These are phyloP conservation scores for Mycena metata DNA, from an alignment of 768 basidiomycete species.

Conservation along the genomic window DNA sequence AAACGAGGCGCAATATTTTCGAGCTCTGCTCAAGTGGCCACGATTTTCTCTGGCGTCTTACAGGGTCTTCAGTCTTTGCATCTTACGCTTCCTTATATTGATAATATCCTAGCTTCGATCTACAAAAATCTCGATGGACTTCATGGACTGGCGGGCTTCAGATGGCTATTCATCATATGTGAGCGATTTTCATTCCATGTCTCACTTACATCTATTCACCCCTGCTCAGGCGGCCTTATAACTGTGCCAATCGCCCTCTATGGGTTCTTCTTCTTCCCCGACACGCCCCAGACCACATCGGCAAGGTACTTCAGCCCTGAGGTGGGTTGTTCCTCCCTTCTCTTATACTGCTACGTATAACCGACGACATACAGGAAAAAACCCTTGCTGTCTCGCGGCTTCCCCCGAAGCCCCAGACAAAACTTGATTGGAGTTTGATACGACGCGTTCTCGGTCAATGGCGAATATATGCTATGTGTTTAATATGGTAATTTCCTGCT, in stretches of 20 bases:
- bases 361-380: slow-evolving; percentile 61
- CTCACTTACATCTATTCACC: not conserved
- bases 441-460: slow-evolving; percentile 68
- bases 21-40: slow-evolving; percentile 37
- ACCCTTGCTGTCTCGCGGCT: slow-evolving; percentile 65
- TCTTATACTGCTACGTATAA: not conserved
- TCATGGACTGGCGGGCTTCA: slow-evolving; percentile 32
- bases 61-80: slow-evolving; percentile 21
- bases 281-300: slow-evolving; percentile 72
- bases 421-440: slow-evolving; percentile 56
- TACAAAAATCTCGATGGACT: slow-evolving; percentile 30
- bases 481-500: slow-evolving; percentile 57
- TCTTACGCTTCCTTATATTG: not conserved
- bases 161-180: slow-evolving; percentile 38
- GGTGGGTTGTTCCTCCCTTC: slow-evolving; percentile 48
- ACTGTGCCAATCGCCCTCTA: slow-evolving; percentile 80
- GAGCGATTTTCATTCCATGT: not conserved
- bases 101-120: slow-evolving; percentile 19
- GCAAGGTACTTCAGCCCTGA: slow-evolving; percentile 75
- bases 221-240: slow-evolving; percentile 72
- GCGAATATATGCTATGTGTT: slow-evolving; percentile 78
- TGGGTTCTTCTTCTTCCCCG: slow-evolving; percentile 81
- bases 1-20: slow-evolving; percentile 37
- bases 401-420: slow-evolving; percentile 32
- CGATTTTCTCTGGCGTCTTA: slow-evolving; percentile 38